Base-by-base conservation (phyloP, 1,284 basidiomycete species). In the Coniferiporia sulphurascens region DNA sequence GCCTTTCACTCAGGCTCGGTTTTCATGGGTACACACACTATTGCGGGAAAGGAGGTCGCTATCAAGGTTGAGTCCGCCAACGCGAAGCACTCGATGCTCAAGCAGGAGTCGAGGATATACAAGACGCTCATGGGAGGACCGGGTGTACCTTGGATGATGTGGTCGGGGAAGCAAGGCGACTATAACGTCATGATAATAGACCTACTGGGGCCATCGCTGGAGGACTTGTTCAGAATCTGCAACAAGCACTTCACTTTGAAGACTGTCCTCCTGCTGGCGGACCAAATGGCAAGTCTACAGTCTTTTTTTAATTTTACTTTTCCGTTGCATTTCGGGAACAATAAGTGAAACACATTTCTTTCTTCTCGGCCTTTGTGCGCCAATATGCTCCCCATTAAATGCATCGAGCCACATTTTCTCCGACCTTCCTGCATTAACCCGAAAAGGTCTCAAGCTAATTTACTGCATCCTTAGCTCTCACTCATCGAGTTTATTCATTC, bases 141-240 rank as follows among this genome's bases (percentile, higher is more conserved):
- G 48, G 95, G 95, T 52, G 91, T 98, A 0, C 95, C 95, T 1
- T 96, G 93, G 80, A 92, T 97, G 61, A 85, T 94, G 78, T 97
- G 93, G 88, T 95, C 89, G 46, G 95, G 95, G 32, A 90, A 86
- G 67, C 90, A 95, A 70, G 95, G 94, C 66, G 93, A 95, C 76
- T 97, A 95, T 78, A 95, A 97, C 68, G 93, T 95, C 65, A 93
- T 98, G 92, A 92, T 97, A 68, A 87, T 97, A 69, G 95, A 97
- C 79, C 83, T 97, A 46, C 84, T 98, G 57, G 95, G 95, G 0
- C 93, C 95, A 4, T 93, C 90, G 8, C 80, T 97, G 59, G 95
- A 98, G 71, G 94, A 97, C 73, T 82, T 96, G 56, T 97, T 97
- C 84, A 93, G 95, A 76, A 90, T 92, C 74, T 97, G 94, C 78